Evolutionary conservation across 352 stramenopile species (phyloP).

Genomic region (Pythium coloratum): DNA sequence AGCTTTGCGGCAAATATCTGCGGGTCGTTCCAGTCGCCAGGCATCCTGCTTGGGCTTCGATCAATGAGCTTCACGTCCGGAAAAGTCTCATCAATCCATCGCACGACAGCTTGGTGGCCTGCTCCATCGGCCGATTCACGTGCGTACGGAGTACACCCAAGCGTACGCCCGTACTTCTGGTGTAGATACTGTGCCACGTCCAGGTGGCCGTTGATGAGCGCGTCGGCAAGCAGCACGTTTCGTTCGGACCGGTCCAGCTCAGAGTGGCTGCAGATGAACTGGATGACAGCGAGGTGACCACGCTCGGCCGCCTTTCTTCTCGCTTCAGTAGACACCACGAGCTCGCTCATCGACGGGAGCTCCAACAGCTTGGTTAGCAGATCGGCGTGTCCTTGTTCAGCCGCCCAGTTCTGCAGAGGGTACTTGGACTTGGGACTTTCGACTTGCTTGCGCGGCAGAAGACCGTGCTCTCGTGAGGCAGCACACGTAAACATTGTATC

Average conservation of each 20-base stretch:
- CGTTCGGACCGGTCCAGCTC: not conserved
- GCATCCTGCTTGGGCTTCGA: not conserved
- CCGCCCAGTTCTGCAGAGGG: conserved; percentile 18
- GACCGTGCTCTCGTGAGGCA: conserved; percentile 3
- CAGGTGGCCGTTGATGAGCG: conserved; percentile 13
- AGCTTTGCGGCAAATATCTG: conserved; percentile 5
- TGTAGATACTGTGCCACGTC: conserved; percentile 20
- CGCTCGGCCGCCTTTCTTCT: conserved; percentile 12
- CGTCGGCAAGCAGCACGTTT: not conserved
- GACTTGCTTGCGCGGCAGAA: conserved; percentile 8
- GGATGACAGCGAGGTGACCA: conserved; percentile 21
- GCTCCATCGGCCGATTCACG: not conserved
- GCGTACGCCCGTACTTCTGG: not conserved
- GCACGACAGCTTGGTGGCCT: not conserved
- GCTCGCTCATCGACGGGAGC: not conserved
- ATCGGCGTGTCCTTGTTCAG: conserved; percentile 4
- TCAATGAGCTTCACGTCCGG: conserved; percentile 1
- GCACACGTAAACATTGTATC: conserved; percentile 7
- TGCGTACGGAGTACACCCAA: conserved; percentile 1
- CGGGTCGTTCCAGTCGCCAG: not conserved
- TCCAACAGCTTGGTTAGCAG: conserved; percentile 9
- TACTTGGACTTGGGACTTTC: conserved; percentile 8
- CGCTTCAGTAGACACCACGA: conserved; percentile 13
- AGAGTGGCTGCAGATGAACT: conserved; percentile 16
- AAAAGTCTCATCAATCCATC: conserved; percentile 9